phyloP scores from a whole-genome alignment of 441 rosid species.

The Gossypium davidsonii region DNA sequence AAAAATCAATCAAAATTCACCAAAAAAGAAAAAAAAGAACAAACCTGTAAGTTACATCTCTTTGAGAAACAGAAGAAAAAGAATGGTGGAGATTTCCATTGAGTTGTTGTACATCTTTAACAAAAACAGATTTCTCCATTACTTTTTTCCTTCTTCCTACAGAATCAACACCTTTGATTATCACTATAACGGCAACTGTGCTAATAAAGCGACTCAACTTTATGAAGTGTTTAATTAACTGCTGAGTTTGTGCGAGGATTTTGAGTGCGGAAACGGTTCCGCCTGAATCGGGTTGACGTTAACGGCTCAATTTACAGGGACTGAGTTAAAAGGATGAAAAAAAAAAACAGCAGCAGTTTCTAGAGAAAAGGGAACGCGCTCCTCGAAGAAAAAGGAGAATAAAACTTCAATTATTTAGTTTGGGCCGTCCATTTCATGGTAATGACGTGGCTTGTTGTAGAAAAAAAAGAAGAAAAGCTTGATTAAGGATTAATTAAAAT shows the following conservation, averaged over 20 bases:
- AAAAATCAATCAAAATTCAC: not conserved
- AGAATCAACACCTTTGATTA: conserved; percentile 8
- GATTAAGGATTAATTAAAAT: not conserved
- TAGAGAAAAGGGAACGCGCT: not conserved
- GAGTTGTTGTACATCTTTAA: conserved; percentile 15
- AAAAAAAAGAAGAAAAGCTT: conserved; percentile 5
- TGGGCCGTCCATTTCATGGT: not conserved
- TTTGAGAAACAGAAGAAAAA: conserved; percentile 38
- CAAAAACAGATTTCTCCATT: conserved; percentile 28
- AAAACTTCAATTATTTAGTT: too few relatives aligned
- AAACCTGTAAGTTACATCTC: conserved; percentile 60
- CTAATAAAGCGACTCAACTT: not conserved
- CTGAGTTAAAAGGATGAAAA: not conserved
- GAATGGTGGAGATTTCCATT: conserved; percentile 29
- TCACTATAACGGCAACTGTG: not conserved
- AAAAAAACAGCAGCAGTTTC: not conserved
- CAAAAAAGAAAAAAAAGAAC: not conserved
- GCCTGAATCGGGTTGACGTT: not conserved
- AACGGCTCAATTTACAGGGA: not conserved
- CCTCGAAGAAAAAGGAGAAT: not conserved
- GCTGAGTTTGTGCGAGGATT: not conserved
- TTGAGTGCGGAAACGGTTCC: not conserved
- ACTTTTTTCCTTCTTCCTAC: not conserved
- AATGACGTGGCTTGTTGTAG: not conserved
- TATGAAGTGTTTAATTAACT: not conserved